phyloP scores from a whole-genome alignment of 2,329 filamentous ascomycete species.

The Pseudomassariella vexata region DNA sequence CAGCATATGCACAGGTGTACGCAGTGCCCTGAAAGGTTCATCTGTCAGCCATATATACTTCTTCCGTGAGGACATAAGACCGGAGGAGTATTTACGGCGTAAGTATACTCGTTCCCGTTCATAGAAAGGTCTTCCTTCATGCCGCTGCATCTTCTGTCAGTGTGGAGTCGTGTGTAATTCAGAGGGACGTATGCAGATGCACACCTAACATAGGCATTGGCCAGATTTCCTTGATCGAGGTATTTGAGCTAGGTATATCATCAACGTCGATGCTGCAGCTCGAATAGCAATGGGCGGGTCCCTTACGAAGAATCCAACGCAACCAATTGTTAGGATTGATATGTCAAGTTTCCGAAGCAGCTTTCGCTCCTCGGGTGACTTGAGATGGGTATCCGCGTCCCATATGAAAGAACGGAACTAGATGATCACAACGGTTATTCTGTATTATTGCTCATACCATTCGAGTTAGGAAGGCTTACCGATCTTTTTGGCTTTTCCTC shows the following conservation, averaged over 20 bases:
- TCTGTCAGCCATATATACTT: too few relatives aligned
- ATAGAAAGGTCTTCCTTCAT: slow-evolving; percentile 20
- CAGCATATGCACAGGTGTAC: slow-evolving; percentile 9
- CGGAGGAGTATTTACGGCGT: too few relatives aligned
- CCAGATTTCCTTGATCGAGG: slow-evolving; percentile 19
- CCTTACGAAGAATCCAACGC: slow-evolving; percentile 14
- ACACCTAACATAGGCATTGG: slow-evolving; percentile 18
- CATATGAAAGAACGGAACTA: slow-evolving; percentile 18
- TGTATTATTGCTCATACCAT: too few relatives aligned
- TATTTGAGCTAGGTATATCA: slow-evolving; percentile 20
- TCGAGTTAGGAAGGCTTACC: not conserved
- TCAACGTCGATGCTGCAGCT: too few relatives aligned
- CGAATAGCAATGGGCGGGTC: too few relatives aligned
- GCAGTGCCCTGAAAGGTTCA: too few relatives aligned
- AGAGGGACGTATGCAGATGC: too few relatives aligned
- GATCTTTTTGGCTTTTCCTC: slow-evolving; percentile 4
- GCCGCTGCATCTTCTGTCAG: slow-evolving; percentile 10
- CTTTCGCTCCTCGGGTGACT: slow-evolving; percentile 15
- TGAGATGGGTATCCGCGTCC: slow-evolving; percentile 21
- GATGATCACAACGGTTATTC: not conserved
- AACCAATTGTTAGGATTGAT: slow-evolving; percentile 14
- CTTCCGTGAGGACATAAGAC: too few relatives aligned
- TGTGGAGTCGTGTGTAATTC: too few relatives aligned
- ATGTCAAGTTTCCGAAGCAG: slow-evolving; percentile 20
- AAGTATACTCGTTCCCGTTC: slow-evolving; percentile 18